Evolutionary conservation across 148 eudicot species (phyloP), one percentile per base, ranked within the genome.

Genomic region (Agrostemma githago): DNA sequence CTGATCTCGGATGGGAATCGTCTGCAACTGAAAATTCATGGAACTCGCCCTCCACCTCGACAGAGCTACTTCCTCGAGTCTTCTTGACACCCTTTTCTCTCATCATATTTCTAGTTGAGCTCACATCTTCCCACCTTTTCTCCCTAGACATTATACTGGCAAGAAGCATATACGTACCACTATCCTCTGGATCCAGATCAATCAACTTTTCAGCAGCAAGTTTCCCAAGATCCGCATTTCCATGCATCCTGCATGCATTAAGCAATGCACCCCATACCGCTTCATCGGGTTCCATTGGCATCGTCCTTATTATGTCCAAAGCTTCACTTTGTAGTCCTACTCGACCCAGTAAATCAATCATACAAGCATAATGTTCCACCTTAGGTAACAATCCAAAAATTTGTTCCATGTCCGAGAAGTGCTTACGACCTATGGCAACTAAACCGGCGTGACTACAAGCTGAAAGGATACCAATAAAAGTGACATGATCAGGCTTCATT

Each of bases 181-280:
- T 90, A 74, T 90, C 92, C 17, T 79, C 73, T 42, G 96, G 86
- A 78, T 88, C 84, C 40, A 86, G 71, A 17, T 19, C 60, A 16
- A 90, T 71, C 66, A 90, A 79, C 66, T 84, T 83, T 0, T 79
- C 82, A 34, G 90, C 90, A 19, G 87, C 88, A 62, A 86, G 15
- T 77, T 79, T 90, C 4, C 92, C 92, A 72, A 90, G 73, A 77
- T 86, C 88, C 48, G 83, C 83, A 80, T 86, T 79, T 40, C 81
- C 82, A 63, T 88, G 85, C 82, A 88, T 85, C 77, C 83, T 83
- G 73, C 96, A 90, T 6, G 88, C 89, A 56, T 85, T 86, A 19
- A 90, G 87, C 56, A 90, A 81, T 41, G 92, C 90, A 57, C 93
- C 93, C 90, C 90, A 89, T 40, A 74, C 85, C 61, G 86, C 92